Evolutionary conservation across 75 land plant genomes (phyloP).

Genomic region (Pseudotsuga menziesii): DNA sequence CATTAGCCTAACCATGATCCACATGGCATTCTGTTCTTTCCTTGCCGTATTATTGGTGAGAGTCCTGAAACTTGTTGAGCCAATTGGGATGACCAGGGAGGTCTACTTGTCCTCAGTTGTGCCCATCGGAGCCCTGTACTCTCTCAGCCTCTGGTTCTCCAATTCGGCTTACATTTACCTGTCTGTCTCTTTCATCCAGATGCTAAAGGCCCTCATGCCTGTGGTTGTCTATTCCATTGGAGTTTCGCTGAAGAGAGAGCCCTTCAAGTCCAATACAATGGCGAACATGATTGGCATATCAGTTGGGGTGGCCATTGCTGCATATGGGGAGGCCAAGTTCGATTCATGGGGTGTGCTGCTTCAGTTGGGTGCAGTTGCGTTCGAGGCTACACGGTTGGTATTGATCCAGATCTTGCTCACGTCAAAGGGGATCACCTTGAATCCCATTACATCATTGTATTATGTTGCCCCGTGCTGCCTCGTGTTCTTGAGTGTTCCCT

Average conservation of each 20-base stretch:
- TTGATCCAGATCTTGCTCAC: slow-evolving; percentile 88
- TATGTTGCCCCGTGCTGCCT: slow-evolving; percentile 95
- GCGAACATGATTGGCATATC: slow-evolving; percentile 86
- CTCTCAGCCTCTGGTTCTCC: slow-evolving; percentile 91
- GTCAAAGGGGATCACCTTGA: slow-evolving; percentile 83
- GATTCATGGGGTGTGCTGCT: slow-evolving; percentile 65
- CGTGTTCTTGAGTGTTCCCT: slow-evolving; percentile 73
- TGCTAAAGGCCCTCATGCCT: slow-evolving; percentile 99
- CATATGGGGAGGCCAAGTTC: slow-evolving; percentile 92
- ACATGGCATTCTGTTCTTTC: slow-evolving; percentile 92
- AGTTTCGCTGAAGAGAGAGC: slow-evolving; percentile 65
- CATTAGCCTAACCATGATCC: slow-evolving; percentile 95
- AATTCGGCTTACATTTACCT: slow-evolving; percentile 96
- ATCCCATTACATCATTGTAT: slow-evolving; percentile 91
- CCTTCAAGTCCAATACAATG: slow-evolving; percentile 57
- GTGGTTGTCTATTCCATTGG: slow-evolving; percentile 89
- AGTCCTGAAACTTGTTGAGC: slow-evolving; percentile 77
- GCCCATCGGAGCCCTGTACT: slow-evolving; percentile 93
- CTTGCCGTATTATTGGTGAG: slow-evolving; percentile 78
- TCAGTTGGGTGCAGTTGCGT: slow-evolving; percentile 82
- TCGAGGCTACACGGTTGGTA: slow-evolving; percentile 90
- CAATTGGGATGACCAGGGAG: slow-evolving; percentile 63
- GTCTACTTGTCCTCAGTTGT: slow-evolving; percentile 82
- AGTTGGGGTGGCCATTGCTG: slow-evolving; percentile 86
- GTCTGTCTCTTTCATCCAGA: slow-evolving; percentile 97